These are phyloP conservation scores for Rhododendron kiyosumense DNA, from an alignment of 148 eudicot species.

Conservation along the genomic window DNA sequence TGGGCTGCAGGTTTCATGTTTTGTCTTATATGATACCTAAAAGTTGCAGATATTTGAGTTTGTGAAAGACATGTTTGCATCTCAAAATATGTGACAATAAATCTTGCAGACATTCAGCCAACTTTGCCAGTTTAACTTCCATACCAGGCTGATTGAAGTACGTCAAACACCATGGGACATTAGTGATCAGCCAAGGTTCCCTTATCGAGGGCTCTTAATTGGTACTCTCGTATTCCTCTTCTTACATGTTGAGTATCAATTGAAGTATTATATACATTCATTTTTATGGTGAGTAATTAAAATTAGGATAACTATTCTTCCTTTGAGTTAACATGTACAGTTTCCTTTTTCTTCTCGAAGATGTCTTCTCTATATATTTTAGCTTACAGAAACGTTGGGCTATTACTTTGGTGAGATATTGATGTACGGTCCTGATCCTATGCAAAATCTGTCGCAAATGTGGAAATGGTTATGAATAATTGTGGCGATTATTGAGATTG, in stretches of 20 bases:
- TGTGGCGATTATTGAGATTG: background rate
- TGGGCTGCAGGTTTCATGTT: slow-evolving; percentile 69
- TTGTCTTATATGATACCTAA: background rate
- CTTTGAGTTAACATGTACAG: background rate
- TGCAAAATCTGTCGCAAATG: background rate
- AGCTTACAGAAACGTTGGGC: background rate
- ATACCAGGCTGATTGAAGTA: slow-evolving; percentile 55
- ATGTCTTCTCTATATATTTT: background rate
- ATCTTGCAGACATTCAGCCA: slow-evolving; percentile 87
- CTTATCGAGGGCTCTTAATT: slow-evolving; percentile 80
- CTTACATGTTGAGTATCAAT: background rate
- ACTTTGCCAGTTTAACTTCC: slow-evolving; percentile 59
- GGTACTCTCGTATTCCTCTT: slow-evolving; percentile 32
- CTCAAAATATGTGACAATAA: background rate
- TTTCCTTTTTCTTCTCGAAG: background rate
- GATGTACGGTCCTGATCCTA: background rate
- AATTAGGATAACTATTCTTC: background rate
- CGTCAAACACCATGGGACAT: slow-evolving; percentile 64
- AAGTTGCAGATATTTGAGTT: slow-evolving; percentile 9
- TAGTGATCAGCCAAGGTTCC: slow-evolving; percentile 72
- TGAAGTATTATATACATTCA: background rate
- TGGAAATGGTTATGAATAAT: background rate
- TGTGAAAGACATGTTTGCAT: background rate
- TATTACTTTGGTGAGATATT: background rate
- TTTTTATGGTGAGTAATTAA: background rate